Conservation (phyloP, 768 basidiomycete species). For the Suillus occidentalis region DNA sequence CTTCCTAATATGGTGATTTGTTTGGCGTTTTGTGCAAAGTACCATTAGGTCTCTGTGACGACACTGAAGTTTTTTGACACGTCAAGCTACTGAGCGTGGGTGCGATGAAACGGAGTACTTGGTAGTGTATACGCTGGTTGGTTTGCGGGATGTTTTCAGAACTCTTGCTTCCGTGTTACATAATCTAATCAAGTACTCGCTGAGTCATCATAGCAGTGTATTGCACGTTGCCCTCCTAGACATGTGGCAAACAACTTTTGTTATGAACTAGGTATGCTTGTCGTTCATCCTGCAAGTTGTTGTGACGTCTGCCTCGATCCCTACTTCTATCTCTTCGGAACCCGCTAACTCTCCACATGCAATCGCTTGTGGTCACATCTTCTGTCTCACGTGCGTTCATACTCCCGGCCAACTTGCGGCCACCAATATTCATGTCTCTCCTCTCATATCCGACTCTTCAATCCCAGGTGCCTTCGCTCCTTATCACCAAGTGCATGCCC, state of each 20-base stretch:
- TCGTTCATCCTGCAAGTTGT: constrained; percentile 66
- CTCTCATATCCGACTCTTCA: constrained; percentile 8
- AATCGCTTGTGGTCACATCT: constrained; percentile 77
- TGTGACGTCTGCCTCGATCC: constrained; percentile 77
- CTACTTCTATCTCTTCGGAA: constrained; percentile 51
- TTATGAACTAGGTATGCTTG: constrained; percentile 45
- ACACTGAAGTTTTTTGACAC: too few species aligned
- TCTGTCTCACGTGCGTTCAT: constrained; percentile 61
- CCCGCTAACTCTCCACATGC: constrained; percentile 58
- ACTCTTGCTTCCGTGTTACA: too few species aligned
- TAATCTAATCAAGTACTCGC: not conserved
- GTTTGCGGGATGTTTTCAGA: too few species aligned
- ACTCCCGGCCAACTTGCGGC: constrained; percentile 11
- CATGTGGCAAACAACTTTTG: constrained; percentile 11
- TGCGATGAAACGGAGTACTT: too few species aligned
- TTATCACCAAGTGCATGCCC: constrained; percentile 58
- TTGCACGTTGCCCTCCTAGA: not conserved
- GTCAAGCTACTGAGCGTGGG: too few species aligned
- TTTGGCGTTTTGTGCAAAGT: too few species aligned
- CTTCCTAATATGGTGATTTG: too few species aligned
- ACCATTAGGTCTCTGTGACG: too few species aligned
- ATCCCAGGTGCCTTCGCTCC: constrained; percentile 54
- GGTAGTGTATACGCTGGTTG: too few species aligned
- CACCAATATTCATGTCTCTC: constrained; percentile 2
- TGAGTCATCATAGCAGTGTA: constrained; percentile 2